phyloP scores from a whole-genome alignment of 2,329 filamentous ascomycete species.

The Sporothrix mexicana region DNA sequence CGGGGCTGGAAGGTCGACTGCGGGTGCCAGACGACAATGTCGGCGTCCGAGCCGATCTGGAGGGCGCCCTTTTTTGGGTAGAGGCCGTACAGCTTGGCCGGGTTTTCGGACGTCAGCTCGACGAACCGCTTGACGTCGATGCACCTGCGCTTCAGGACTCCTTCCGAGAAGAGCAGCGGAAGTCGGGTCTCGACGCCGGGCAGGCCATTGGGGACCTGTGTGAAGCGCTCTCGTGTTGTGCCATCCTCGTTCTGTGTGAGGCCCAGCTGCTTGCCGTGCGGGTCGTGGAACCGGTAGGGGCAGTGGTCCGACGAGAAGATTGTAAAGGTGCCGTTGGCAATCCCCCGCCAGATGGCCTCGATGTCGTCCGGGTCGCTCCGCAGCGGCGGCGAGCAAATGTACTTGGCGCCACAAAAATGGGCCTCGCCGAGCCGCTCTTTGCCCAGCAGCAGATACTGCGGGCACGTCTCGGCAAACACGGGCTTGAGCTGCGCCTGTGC shows the following conservation, averaged over 20 bases:
- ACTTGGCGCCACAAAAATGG: conserved; percentile 53
- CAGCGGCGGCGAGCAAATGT: conserved; percentile 58
- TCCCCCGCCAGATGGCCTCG: conserved; percentile 57
- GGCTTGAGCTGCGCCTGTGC: conserved; percentile 58
- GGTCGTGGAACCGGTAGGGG: conserved; percentile 54
- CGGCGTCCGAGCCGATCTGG: conserved; percentile 59
- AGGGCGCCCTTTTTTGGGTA: conserved; percentile 57
- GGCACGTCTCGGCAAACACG: conserved; percentile 62
- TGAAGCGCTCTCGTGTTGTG: conserved; percentile 48
- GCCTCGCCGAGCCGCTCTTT: conserved; percentile 42
- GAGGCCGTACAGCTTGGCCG: conserved; percentile 62
- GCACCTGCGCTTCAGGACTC: conserved; percentile 40
- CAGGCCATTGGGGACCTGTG: conserved; percentile 62
- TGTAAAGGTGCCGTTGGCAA: conserved; percentile 60
- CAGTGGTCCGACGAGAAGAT: conserved; percentile 57
- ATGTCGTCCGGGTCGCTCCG: conserved; percentile 52
- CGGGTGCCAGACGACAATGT: conserved; percentile 63
- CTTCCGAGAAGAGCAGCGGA: conserved; percentile 51
- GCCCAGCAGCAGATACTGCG: conserved; percentile 61
- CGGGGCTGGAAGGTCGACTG: conserved; percentile 44
- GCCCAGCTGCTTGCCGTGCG: conserved; percentile 37
- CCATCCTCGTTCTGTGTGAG: conserved; percentile 30
- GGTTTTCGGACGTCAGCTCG: conserved; percentile 59
- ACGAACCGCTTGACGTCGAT: conserved; percentile 58
- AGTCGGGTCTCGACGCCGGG: conserved; percentile 63